Percentiles rank a stretch among this genome's conserved stretches.
phyloP scores from a whole-genome alignment of 768 basidiomycete genomes.

The Leccinum uliginosum region DNA sequence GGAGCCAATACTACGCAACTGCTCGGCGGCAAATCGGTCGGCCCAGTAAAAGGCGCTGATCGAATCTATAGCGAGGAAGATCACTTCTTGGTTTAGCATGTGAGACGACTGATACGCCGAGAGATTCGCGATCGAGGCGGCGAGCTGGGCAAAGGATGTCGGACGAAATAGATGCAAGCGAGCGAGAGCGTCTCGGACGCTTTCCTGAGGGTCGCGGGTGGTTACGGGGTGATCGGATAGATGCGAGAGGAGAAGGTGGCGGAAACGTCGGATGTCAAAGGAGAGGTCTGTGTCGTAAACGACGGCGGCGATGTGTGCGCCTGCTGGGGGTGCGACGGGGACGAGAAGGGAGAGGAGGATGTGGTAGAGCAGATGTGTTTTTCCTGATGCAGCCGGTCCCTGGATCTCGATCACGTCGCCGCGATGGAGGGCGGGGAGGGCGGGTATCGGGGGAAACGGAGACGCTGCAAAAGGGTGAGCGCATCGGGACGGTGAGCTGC shows the following conservation, averaged over 20 bases:
- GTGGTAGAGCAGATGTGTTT: conserved; percentile 73
- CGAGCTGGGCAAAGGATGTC: conserved; percentile 62
- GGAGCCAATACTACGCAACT: conserved; percentile 31
- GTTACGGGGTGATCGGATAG: conserved; percentile 29
- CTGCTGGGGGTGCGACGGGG: conserved; percentile 35
- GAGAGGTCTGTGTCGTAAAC: conserved; percentile 68
- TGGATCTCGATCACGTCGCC: conserved; percentile 76
- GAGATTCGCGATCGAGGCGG: conserved; percentile 58
- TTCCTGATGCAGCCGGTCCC: conserved; percentile 70
- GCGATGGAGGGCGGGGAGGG: conserved; percentile 32
- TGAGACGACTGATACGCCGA: conserved; percentile 46
- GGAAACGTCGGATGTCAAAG: conserved; percentile 57
- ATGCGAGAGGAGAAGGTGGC: conserved; percentile 46
- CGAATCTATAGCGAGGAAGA: conserved; percentile 70
- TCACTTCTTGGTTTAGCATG: conserved; percentile 53
- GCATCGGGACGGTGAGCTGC: conserved; percentile 1
- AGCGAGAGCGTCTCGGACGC: conserved; percentile 40
- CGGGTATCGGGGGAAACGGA: conserved; percentile 14
- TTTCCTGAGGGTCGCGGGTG: conserved; percentile 20
- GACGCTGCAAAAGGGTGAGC: conserved; percentile 33
- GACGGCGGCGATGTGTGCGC: conserved; percentile 55
- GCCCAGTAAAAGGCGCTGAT: conserved; percentile 75
- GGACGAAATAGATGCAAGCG: conserved; percentile 69
- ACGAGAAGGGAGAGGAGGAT: conserved; percentile 56
- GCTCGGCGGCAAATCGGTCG: conserved; percentile 64